Evolutionary conservation across 75 land plant genomes (phyloP), one percentile per base, ranked within the genome.

Genomic region (Adiantum capillusveneris): DNA sequence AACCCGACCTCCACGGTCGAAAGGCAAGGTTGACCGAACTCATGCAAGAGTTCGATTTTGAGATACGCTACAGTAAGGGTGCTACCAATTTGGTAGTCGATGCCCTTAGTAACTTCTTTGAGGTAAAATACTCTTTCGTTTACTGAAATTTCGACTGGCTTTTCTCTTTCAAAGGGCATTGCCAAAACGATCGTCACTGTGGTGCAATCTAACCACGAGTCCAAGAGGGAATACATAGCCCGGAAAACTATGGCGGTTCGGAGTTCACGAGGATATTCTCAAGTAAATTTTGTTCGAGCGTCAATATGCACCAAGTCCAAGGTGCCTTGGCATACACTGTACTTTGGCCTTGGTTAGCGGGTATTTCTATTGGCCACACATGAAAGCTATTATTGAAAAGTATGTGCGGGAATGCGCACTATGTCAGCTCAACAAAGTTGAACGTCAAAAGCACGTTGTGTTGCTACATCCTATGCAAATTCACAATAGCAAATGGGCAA

Each of bases 401-500:
- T 68, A 51, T 51, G 42, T 60, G 17, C 7, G 12, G 13, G 27
- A 31, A 20, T 59, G 65, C 37, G 14, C 59, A 1, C 37, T 18
- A 14, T 60, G 65, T 13, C 41, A 60, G 29, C 37, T 30, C n/a
- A 30, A 27, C 31, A 70, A 70, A 66, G 25, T 52, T 21, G 53
- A 55, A n/a, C 50, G 58, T 31, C 25, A 25, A 11, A 53, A 19
- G 50, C 22, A 29, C 25, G 59, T 46, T 19, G 72, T 48, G 1
- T 17, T 62, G 21, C 39, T 70, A 25, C 58, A 70, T 13, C 72
- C 72, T 6, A n/a, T 70, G 6, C 34, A 37, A 13, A 56, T 62
- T 28, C 72, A 58, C 13, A 21, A 55, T n/a, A 44, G 46, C 12
- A 53, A 27, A 63, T 70, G 72, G 67, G 48, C 25, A 43, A 53